These are phyloP conservation scores for Fusarium newnesense DNA, from an alignment of 2,329 filamentous ascomycete species.

Conservation along the genomic window DNA sequence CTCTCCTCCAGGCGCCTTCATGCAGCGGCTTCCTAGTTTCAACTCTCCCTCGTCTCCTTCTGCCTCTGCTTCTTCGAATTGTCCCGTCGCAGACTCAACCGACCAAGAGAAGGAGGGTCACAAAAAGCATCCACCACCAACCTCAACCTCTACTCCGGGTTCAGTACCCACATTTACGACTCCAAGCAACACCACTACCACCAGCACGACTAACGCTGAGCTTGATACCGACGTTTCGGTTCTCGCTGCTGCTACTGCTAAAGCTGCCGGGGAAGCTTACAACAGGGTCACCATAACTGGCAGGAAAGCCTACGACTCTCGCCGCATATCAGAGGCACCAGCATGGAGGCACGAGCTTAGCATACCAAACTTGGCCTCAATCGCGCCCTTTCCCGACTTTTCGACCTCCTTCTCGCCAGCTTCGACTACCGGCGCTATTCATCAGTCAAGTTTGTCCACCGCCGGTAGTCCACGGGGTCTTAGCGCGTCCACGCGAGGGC, in stretches of 20 bases:
- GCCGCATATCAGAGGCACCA: constrained; percentile 23
- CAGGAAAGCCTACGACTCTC: constrained; percentile 27
- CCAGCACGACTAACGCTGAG: constrained; percentile 3
- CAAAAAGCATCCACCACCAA: constrained; percentile 9
- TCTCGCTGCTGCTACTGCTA: constrained; percentile 19
- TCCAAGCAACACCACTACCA: constrained; percentile 13
- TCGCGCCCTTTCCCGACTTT: constrained; percentile 25
- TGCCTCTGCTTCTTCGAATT: constrained; percentile 15
- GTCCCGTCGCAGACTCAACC: constrained; percentile 24
- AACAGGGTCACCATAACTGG: constrained; percentile 20
- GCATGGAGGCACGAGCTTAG: constrained; percentile 40
- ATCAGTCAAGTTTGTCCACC: constrained; percentile 36
- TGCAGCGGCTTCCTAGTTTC: constrained; percentile 44
- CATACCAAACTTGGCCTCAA: constrained; percentile 31
- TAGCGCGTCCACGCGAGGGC: constrained; percentile 24
- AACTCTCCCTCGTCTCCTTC: constrained; percentile 36
- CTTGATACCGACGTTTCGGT: constrained; percentile 14
- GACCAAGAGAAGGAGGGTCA: constrained; percentile 26
- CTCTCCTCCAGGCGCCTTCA: constrained; percentile 45
- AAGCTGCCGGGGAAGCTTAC: constrained; percentile 23
- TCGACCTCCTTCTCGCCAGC: constrained; percentile 12
- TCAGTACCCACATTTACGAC: constrained; percentile 18
- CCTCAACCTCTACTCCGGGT: constrained; percentile 17
- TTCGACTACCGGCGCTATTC: constrained; percentile 31
- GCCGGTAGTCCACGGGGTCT: constrained; percentile 30